phyloP scores from a whole-genome alignment of 495 filamentous ascomycete genomes.

The Pseudotulostoma volvatum region DNA sequence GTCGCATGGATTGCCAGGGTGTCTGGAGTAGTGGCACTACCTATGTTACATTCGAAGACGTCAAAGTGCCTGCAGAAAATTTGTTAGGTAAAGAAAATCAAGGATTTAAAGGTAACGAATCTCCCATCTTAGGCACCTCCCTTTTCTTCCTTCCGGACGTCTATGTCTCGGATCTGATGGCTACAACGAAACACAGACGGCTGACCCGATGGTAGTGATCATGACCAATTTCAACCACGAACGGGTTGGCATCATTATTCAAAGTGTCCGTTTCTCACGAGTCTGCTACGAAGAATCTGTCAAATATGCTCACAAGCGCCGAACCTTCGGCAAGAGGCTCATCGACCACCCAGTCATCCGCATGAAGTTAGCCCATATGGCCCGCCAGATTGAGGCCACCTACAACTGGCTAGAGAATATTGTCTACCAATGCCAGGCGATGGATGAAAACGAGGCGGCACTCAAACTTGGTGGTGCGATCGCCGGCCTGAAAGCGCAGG shows the following conservation, averaged over 20 bases:
- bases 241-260: slow-evolving; percentile 95
- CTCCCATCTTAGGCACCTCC: slow-evolving; percentile 1
- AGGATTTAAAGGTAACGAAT: slow-evolving; percentile 62
- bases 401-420: slow-evolving; percentile 97
- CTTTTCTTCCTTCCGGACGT: too few species aligned
- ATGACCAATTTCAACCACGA: slow-evolving; percentile 99
- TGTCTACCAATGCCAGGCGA: slow-evolving; percentile 79
- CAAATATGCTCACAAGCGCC: slow-evolving; percentile 92
- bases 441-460: slow-evolving; percentile 93
- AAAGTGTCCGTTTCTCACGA: slow-evolving; percentile 84
- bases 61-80: slow-evolving; percentile 97
- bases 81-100: slow-evolving; percentile 94
- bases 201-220: slow-evolving; percentile 38
- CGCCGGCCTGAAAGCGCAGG: slow-evolving; percentile 83
- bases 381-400: slow-evolving; percentile 86
- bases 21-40: slow-evolving; percentile 91
- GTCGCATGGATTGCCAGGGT: slow-evolving; percentile 96
- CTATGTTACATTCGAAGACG: slow-evolving; percentile 95
- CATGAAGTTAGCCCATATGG: slow-evolving; percentile 96
- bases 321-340: slow-evolving; percentile 87
- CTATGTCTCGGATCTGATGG: too few species aligned
- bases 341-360: slow-evolving; percentile 96
- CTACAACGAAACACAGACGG: too few species aligned
- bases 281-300: slow-evolving; percentile 94
- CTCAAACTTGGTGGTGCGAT: slow-evolving; percentile 89